phyloP scores from a whole-genome alignment of 306 rosid genomes.

The Gastrolobium bilobum region DNA sequence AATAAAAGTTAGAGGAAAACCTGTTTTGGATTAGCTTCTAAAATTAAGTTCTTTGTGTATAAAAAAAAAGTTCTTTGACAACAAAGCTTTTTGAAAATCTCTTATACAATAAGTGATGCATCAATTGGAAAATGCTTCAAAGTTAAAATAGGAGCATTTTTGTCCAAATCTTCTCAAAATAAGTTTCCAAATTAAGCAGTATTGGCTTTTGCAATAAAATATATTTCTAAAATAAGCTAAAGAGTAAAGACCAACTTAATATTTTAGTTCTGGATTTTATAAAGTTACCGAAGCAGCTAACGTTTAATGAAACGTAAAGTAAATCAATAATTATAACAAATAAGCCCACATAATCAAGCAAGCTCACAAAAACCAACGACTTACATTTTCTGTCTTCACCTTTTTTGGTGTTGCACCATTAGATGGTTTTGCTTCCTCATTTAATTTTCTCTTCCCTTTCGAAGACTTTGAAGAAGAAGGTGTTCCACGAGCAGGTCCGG shows the following conservation, averaged over 20 bases:
- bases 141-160: conserved; percentile 16
- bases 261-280: not conserved
- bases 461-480: conserved; percentile 72
- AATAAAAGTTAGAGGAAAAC: conserved; percentile 30
- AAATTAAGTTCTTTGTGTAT: conserved; percentile 10
- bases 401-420: conserved; percentile 77
- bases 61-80: not conserved
- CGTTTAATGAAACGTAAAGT: conserved; percentile 11
- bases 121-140: conserved; percentile 21
- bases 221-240: conserved; percentile 22
- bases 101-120: conserved; percentile 8
- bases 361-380: conserved; percentile 44
- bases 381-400: conserved; percentile 87
- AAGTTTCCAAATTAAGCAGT: conserved; percentile 2
- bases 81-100: not conserved
- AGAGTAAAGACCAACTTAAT: conserved; percentile 25
- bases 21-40: conserved; percentile 15
- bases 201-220: not conserved
- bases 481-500: conserved; percentile 75
- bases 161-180: not conserved
- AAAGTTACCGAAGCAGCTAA: conserved; percentile 18
- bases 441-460: conserved; percentile 86
- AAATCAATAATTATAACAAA: conserved; percentile 23
- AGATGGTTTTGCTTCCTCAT: conserved; percentile 76
- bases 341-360: conserved; percentile 23